Conservation (phyloP, 2,329 filamentous ascomycete genomes). For the Xylaria sp. region DNA sequence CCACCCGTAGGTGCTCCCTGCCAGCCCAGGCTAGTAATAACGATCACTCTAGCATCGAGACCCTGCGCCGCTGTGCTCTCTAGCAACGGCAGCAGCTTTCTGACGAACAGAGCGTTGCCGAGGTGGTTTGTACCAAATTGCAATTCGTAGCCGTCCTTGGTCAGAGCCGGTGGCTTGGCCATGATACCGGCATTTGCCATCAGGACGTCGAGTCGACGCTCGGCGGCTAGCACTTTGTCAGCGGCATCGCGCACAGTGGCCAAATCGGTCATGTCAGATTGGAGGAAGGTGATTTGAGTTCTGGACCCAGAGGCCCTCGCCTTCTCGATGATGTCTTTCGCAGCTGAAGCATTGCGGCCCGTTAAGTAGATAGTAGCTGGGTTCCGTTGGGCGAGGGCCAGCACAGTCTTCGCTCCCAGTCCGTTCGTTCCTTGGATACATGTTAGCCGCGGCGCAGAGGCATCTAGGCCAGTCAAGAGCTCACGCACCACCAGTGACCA, state of each 20-base stretch:
- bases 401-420: conserved; percentile 29
- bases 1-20: conserved; percentile 20
- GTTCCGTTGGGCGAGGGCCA: conserved; percentile 32
- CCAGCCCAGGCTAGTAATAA: conserved; percentile 26
- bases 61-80: conserved; percentile 26
- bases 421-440: conserved; percentile 34
- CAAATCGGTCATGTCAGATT: conserved; percentile 31
- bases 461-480: neutral
- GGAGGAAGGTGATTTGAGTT: conserved; percentile 26
- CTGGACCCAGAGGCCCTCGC: neutral
- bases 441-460: no score
- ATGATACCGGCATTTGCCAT: conserved; percentile 57
- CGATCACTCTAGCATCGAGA: conserved; percentile 33
- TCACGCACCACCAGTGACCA: conserved; percentile 21
- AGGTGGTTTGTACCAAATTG: conserved; percentile 57
- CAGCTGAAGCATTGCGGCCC: conserved; percentile 39
- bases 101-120: conserved; percentile 53
- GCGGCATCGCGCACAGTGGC: conserved; percentile 45
- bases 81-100: conserved; percentile 33
- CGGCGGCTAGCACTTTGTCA: conserved; percentile 42
- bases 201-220: conserved; percentile 53
- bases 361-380: conserved; percentile 41
- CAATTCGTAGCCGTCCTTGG: conserved; percentile 55
- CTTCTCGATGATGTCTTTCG: conserved; percentile 31
- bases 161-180: conserved; percentile 48